Evolutionary conservation across 768 basidiomycete species (phyloP).

Genomic region (Leccinum rimulosum): DNA sequence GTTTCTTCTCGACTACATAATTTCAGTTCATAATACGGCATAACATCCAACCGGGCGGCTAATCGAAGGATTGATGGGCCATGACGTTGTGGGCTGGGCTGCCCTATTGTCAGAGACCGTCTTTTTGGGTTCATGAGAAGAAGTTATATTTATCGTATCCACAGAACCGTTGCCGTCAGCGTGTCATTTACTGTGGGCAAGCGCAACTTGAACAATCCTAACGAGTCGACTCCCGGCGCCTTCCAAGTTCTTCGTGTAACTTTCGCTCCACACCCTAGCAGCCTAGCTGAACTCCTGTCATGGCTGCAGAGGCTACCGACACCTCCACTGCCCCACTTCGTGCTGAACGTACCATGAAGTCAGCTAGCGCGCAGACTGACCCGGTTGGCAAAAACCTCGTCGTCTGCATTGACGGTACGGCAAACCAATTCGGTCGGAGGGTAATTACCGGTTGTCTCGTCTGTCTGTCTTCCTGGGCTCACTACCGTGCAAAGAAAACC

Average conservation of each 20-base stretch:
- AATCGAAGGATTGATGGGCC: background rate
- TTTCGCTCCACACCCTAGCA: background rate
- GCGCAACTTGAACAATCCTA: background rate
- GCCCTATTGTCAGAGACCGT: background rate
- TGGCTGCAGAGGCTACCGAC: background rate
- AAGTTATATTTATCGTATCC: background rate
- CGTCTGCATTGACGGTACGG: background rate
- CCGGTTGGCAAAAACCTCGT: slow-evolving; percentile 14
- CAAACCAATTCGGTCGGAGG: background rate
- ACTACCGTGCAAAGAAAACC: background rate
- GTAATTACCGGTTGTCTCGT: background rate
- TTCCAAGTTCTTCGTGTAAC: background rate
- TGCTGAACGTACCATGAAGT: background rate
- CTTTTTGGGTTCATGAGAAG: background rate
- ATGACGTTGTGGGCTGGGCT: background rate
- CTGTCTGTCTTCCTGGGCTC: background rate
- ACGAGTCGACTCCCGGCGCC: background rate
- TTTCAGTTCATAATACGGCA: no score
- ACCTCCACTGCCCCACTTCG: background rate
- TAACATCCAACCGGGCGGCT: no score
- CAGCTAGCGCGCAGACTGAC: background rate
- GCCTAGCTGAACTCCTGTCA: background rate
- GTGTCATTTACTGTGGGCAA: background rate
- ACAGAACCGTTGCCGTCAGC: background rate
- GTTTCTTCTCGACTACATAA: no score